Evolutionary conservation across 2,329 filamentous ascomycete genomes (phyloP), one percentile per base, ranked within the genome.

Genomic region (Hypocrella siamensis): DNA sequence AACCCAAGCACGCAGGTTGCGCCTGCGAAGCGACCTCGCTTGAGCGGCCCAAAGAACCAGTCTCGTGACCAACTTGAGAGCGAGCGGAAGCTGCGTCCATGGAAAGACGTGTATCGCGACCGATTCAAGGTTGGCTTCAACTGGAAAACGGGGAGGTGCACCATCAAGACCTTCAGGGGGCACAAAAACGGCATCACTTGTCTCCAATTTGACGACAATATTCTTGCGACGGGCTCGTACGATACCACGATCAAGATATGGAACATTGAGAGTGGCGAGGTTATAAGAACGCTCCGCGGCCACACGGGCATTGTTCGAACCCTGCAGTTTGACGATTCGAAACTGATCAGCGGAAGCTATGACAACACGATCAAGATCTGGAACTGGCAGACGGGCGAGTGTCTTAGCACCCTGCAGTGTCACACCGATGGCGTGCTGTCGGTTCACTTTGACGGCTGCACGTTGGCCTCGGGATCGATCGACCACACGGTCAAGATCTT

Each of bases 101-200:
- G 90, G 90, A 98, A 98, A 55, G 85, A 93, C 38, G 83, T 98
- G 1, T 98, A 98, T 60, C 81, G 84, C 40, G 88, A 94, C 52
- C 74, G 83, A 12, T 96, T 88, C 65, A 90, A 88, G 52, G 85
- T 98, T 30, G 88, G 90, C 31, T 90, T 79, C 37, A 96, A 96
- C 52, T 98, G 90, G 90, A 93, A 93, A 52, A 85, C 93, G 40
- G 88, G 90, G 4, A 75, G 88, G 24, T 96, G 79, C 57, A 77
- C 77, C 6, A 79, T 82, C 42, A 85, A 79, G 48, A 73, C 80
- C 10, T 84, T 98, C 53, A 78, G 77, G 43, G 88, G 86, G 2
- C 65, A 96, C 53, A 77, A 72, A 9, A 94, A 94, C 49, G 88
- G 88, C 25, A 50, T 62, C 25, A 61, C 57, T 3, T 62, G 58